Conservation (phyloP, 2,329 filamentous ascomycete genomes). For the Westerdykella ornata region DNA sequence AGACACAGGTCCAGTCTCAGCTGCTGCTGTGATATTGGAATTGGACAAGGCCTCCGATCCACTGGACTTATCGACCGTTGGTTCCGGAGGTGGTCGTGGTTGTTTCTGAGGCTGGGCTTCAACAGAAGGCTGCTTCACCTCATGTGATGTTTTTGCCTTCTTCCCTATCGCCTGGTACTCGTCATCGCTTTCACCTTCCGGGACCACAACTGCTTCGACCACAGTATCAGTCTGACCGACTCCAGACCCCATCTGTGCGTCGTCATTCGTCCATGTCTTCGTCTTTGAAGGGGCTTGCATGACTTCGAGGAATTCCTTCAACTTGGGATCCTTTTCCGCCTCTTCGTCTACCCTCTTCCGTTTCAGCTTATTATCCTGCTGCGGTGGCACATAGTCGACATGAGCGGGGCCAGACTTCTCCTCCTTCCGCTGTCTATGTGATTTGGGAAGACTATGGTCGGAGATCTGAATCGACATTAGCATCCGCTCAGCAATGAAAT, state of each 20-base stretch:
- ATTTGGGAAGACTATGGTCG: slow-evolving; percentile 32
- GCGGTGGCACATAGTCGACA: slow-evolving; percentile 23
- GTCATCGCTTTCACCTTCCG: slow-evolving; percentile 58
- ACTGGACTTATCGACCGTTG: not conserved
- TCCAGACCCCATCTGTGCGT: slow-evolving; percentile 21
- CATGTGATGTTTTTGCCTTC: slow-evolving; percentile 33
- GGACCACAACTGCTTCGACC: slow-evolving; percentile 19
- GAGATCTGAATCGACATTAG: slow-evolving; percentile 28
- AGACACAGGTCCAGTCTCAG: slow-evolving; percentile 47
- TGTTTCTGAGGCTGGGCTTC: slow-evolving; percentile 6
- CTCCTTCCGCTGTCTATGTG: slow-evolving; percentile 25
- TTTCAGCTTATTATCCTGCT: slow-evolving; percentile 49
- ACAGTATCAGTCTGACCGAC: slow-evolving; percentile 12
- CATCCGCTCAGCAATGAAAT: slow-evolving; percentile 18
- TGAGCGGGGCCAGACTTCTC: slow-evolving; percentile 18
- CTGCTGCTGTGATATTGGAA: slow-evolving; percentile 10
- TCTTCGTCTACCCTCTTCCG: slow-evolving; percentile 57
- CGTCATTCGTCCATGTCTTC: slow-evolving; percentile 57
- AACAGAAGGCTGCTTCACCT: not conserved
- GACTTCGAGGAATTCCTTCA: slow-evolving; percentile 77
- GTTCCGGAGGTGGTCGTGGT: slow-evolving; percentile 1
- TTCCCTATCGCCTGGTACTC: slow-evolving; percentile 63
- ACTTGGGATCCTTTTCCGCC: slow-evolving; percentile 61
- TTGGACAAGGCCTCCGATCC: slow-evolving; percentile 9
- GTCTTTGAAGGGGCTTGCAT: slow-evolving; percentile 65